These are phyloP conservation scores for Candida incommunis DNA, from an alignment of 805 yeast species.

Conservation along the genomic window DNA sequence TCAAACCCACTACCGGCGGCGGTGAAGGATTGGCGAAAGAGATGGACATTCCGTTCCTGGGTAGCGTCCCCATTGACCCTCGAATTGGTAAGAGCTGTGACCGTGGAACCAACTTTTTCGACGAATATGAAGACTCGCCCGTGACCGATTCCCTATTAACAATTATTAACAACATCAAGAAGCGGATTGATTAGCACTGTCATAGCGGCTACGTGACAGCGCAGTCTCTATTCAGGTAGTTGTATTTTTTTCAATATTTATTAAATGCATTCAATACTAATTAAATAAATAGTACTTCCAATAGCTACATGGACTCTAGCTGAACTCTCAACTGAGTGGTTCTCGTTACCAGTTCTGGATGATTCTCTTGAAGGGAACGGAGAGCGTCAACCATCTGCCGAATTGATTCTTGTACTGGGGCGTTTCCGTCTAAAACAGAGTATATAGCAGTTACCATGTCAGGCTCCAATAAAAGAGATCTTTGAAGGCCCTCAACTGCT, in stretches of 20 bases:
- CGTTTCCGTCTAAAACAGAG: background rate
- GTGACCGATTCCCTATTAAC: slow-evolving; percentile 75
- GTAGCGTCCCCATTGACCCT: slow-evolving; percentile 92
- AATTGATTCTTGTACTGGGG: background rate
- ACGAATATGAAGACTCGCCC: slow-evolving; percentile 79
- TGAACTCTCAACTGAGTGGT: background rate
- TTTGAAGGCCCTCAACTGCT: background rate
- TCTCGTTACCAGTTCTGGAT: background rate
- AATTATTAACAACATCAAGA: slow-evolving; percentile 36
- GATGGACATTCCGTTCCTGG: slow-evolving; percentile 61
- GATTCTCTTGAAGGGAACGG: background rate
- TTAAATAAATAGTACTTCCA: background rate
- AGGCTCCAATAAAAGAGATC: background rate
- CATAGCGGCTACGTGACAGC: no score
- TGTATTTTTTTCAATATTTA: no score
- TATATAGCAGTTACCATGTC: background rate
- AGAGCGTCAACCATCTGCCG: background rate
- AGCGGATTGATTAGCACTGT: slow-evolving; percentile 7
- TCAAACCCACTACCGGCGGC: slow-evolving; percentile 95
- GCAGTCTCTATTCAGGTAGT: no score
- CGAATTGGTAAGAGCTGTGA: slow-evolving; percentile 86
- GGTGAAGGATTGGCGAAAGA: slow-evolving; percentile 78
- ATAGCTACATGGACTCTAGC: background rate
- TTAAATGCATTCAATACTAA: background rate
- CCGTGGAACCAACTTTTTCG: slow-evolving; percentile 64